Evolutionary conservation across 768 basidiomycete species (phyloP), one percentile per base, ranked within the genome.

Genomic region (Botryobasidium botryosum): DNA sequence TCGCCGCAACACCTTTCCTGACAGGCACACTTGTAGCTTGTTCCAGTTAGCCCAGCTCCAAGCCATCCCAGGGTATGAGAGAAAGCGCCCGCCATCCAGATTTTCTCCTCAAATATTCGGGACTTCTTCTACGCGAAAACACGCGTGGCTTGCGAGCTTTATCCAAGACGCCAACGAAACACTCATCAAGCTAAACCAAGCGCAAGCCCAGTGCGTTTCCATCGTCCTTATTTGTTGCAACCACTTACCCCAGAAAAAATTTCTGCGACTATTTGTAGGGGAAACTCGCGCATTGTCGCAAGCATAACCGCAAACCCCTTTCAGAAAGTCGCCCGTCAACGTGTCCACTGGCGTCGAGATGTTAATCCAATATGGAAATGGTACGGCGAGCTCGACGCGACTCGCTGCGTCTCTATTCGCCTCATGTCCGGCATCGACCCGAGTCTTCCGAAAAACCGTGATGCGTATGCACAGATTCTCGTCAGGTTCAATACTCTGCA

Each of bases 341-440:
- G 48, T 13, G 39, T 49, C 15, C 27, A 41, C n/a, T n/a, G n/a
- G n/a, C n/a, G n/a, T n/a, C n/a, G n/a, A n/a, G n/a, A n/a, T n/a
- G n/a, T n/a, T n/a, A n/a, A n/a, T n/a, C n/a, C n/a, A n/a, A n/a
- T 41, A 21, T 50, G 49, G 49, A 50, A 43, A 20, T 49, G 32
- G 32, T 31, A 48, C 33, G 47, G 47, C n/a, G 49, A 49, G 41
- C 38, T 31, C 2, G 18, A 31, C 17, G 38, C 46, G 10, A 49
- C 48, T 12, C 47, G 43, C 28, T 47, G 46, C 25, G 25, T 50
- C 7, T 47, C 47, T 10, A 17, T 48, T 18, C 46, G 49, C 6
- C 35, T 23, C 15, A 23, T 48, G 32, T 39, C 33, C 18, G 42
- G 29, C 25, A 29, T 39, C 21, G 21, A 20, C 6, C 10, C 20